These are phyloP conservation scores for Imleria badia DNA, from an alignment of 768 basidiomycete genomes.

Conservation along the genomic window DNA sequence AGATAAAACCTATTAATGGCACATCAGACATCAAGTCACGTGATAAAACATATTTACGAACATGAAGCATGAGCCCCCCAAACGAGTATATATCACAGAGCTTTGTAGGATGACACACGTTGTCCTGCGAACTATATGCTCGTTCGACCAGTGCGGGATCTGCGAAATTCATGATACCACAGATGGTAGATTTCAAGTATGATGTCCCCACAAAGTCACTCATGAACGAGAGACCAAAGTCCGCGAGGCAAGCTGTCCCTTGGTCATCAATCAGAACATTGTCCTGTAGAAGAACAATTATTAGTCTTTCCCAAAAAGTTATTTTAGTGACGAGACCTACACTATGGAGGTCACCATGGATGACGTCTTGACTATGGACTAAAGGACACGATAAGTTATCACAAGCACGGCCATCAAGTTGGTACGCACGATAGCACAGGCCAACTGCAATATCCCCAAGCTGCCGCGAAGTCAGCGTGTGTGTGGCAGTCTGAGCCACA, in stretches of 20 bases:
- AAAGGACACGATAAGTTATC: background rate
- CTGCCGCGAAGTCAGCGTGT: slow-evolving; percentile 3
- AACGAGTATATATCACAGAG: slow-evolving; percentile 31
- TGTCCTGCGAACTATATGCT: background rate
- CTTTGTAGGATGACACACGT: slow-evolving; percentile 12
- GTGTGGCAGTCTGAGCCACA: background rate
- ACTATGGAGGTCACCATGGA: slow-evolving; percentile 40
- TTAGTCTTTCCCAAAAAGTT: background rate
- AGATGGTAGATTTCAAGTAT: slow-evolving; percentile 32
- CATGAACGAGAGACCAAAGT: slow-evolving; percentile 43
- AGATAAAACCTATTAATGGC: slow-evolving; percentile 15
- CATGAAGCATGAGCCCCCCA: slow-evolving; percentile 37
- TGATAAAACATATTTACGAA: slow-evolving; percentile 7
- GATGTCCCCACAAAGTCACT: slow-evolving; percentile 28
- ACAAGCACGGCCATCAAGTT: background rate
- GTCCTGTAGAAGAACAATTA: slow-evolving; percentile 11
- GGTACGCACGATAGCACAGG: slow-evolving; percentile 21
- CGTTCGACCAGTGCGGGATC: slow-evolving; percentile 34
- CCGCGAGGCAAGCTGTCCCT: slow-evolving; percentile 44
- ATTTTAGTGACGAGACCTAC: slow-evolving; percentile 15
- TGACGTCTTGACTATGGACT: slow-evolving; percentile 25
- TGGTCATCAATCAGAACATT: slow-evolving; percentile 45
- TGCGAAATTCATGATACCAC: slow-evolving; percentile 47
- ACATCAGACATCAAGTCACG: slow-evolving; percentile 4
- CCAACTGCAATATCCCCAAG: slow-evolving; percentile 24